Base-by-base conservation (phyloP, 768 basidiomycete species). In the Collybiopsis luxurians region DNA sequence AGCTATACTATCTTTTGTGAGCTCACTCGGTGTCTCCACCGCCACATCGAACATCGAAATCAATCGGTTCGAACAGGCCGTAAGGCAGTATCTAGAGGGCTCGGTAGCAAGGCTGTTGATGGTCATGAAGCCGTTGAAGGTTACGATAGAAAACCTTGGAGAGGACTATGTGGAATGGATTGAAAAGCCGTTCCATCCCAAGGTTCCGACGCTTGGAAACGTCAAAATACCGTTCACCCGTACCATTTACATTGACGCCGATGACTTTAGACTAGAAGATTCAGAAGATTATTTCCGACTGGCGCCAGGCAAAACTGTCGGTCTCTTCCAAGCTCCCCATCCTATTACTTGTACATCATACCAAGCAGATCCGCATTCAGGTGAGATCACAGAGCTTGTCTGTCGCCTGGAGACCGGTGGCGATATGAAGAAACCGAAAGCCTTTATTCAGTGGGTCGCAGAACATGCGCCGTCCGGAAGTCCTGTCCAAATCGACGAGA, bases 391-490 rank as follows among this genome's bases (percentile, higher is more conserved):
- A 3, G 94, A 96, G 70, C 81, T 99, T 52, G 69, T 89, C 49
- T 92, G 89, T 70, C 80, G 77, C 52, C 73, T 94, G 30, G 95
- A 98, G 69, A 84, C 92, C 57, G 80, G 79, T 38, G 83, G 81
- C 10, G 65, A 75, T 15, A 65, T 74, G 15, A 85, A 82, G 71
- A 98, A 96, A 70, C 90, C 92, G 12, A 98, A 96, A 67, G 85
- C 93, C 28, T 98, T 85, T 72, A 93, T 98, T 64, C 96, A 98
- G 66, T 99, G 96, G 96, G 92, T 99, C 13, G 93, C 91, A 24
- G 88, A 92, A 66, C 90, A 95, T 67, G 71, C 78, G 6, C 73
- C 83, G 21, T 87, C 89, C 1, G 85, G 87, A 6, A 92, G 89
- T 62, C 93, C 95, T 15, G 89, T 98, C 55, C 74, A 72, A 46